These are phyloP conservation scores for Zychaea mexicana DNA, from an alignment of 371 early-diverging fungal genomes.

Conservation along the genomic window DNA sequence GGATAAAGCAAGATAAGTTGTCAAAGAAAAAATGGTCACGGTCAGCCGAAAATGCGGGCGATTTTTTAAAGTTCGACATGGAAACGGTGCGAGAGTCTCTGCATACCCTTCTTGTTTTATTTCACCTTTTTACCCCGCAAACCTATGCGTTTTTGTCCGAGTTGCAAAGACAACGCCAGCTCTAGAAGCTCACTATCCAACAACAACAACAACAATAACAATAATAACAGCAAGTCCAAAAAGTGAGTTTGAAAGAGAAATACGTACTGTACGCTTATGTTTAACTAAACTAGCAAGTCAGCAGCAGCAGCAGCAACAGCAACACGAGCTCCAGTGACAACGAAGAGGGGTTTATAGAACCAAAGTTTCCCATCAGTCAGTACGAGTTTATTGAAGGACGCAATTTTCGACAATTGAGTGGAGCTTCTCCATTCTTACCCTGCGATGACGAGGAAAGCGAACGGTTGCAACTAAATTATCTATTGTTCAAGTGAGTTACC, in stretches of 20 bases:
- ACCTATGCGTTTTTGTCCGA: neutral
- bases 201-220: neutral
- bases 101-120: neutral
- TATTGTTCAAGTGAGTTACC: slow-evolving; percentile 25
- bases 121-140: neutral
- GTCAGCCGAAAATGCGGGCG: too few species aligned
- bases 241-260: neutral
- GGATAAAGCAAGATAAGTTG: neutral
- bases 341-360: slow-evolving; percentile 21
- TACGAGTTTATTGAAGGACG: slow-evolving; percentile 41
- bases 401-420: slow-evolving; percentile 17
- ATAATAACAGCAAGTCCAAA: neutral
- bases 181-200: neutral
- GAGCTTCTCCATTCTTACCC: slow-evolving; percentile 33
- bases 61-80: too few species aligned
- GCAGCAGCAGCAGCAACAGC: neutral
- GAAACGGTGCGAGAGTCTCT: too few species aligned
- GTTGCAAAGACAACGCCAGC: neutral
- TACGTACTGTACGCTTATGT: neutral
- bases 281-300: too few species aligned
- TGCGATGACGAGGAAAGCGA: slow-evolving; percentile 53
- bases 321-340: neutral
- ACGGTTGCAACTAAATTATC: slow-evolving; percentile 36
- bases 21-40: slow-evolving; percentile 5
- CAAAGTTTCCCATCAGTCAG: slow-evolving; percentile 34